A percentile compares a stretch with the other conserved stretches of the same genome.
phyloP scores from a whole-genome alignment of 768 basidiomycete species.

The Lentinula sp. region DNA sequence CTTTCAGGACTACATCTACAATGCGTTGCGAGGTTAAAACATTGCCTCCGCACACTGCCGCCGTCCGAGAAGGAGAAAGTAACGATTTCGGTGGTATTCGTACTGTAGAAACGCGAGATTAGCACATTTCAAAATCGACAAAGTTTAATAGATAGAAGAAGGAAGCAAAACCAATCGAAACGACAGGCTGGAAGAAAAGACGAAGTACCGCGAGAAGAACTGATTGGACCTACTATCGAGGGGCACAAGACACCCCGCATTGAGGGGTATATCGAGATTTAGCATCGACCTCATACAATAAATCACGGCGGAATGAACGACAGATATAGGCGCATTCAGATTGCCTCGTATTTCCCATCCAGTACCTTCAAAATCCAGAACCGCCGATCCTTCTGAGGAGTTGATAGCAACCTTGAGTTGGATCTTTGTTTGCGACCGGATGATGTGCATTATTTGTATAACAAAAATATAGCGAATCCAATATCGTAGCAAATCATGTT shows the following conservation, averaged over 20 bases:
- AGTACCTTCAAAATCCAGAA: constrained; percentile 82
- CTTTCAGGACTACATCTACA: constrained; percentile 89
- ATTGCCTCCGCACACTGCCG: constrained; percentile 92
- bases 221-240: constrained; percentile 49
- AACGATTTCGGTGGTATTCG: constrained; percentile 76
- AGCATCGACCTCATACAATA: constrained; percentile 89
- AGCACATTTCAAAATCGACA: neutral
- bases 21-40: constrained; percentile 90
- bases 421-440: constrained; percentile 39
- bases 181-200: neutral
- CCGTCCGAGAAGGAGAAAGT: constrained; percentile 76
- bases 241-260: constrained; percentile 90
- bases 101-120: constrained; percentile 35
- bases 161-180: neutral
- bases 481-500: neutral
- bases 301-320: constrained; percentile 83
- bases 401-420: constrained; percentile 74
- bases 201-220: neutral
- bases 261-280: constrained; percentile 83
- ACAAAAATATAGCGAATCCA: neutral
- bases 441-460: neutral
- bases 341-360: constrained; percentile 82
- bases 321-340: constrained; percentile 79
- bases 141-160: neutral
- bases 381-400: constrained; percentile 64